Evolutionary conservation across 495 filamentous ascomycete species (phyloP), one percentile per base, ranked within the genome.

Genomic region (Aspergillus bridgeri): DNA sequence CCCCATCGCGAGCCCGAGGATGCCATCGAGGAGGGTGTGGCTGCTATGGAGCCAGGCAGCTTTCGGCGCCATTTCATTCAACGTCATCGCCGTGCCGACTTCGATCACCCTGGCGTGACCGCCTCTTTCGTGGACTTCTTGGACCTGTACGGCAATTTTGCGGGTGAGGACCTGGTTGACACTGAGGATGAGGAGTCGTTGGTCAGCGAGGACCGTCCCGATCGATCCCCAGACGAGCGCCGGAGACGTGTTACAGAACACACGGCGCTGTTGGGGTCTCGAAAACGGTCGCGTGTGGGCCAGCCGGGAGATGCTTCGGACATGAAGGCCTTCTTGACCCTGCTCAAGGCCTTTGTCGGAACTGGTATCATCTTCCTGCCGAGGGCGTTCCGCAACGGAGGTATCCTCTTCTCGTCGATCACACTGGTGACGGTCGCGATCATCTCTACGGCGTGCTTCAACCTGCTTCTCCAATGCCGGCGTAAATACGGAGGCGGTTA

Each of bases 361-460:
- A 96, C 92, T 3, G 92, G 92, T 9, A 92, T 96, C 4, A 79
- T 96, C 27, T 96, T 96, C 75, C 78, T 96, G 3, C 92, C 92
- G 2, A 84, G 88, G 61, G 92, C 92, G 7, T 88, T 90, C 69
- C 83, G 92, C 20, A 96, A 96, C 63, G 92, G 92, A 45, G 92
- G 92, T 46, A 96, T 96, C 86, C 72, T 96, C 38, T 96, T 96
- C 71, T 93, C 89, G 63, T 93, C 90, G 63, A 55, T 93, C 21
- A 88, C 95, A 33, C 79, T 96, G 6, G 73, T 96, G 15, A 81
- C 80, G 55, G 88, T 95, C 18, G 87, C 92, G 15, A 66, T 78
- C 0, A 73, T 96, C 53, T 91, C 85, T 62, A 94, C 91, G 68
- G 88, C 94, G 73, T 96, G 92, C 74, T 96, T 96, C 69, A 87